phyloP scores from a whole-genome alignment of 2,329 filamentous ascomycete species.

The Hyphodiscus sp. region DNA sequence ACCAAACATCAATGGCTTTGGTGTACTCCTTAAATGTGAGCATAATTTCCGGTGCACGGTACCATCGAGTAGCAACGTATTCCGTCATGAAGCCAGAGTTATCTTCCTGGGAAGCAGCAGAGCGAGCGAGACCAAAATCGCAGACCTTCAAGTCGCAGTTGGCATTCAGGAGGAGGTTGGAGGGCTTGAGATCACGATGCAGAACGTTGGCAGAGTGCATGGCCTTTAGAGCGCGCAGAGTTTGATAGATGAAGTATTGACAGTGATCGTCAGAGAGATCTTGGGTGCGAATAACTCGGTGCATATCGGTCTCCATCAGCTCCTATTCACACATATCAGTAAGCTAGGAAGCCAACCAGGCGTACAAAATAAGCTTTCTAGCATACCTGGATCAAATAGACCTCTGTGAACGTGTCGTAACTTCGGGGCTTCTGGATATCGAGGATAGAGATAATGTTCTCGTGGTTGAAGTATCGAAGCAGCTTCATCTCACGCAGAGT shows the following conservation, averaged over 20 bases:
- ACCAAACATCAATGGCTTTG: slow-evolving; percentile 99
- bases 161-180: slow-evolving; percentile 92
- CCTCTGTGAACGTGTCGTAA: slow-evolving; percentile 94
- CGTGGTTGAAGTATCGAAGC: slow-evolving; percentile 97
- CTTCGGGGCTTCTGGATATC: slow-evolving; percentile 97
- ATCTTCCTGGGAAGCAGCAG: slow-evolving; percentile 93
- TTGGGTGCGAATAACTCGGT: slow-evolving; percentile 92
- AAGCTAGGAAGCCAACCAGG: background rate
- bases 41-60: slow-evolving; percentile 98
- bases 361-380: background rate
- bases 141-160: slow-evolving; percentile 99
- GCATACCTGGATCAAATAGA: slow-evolving; percentile 92
- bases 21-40: slow-evolving; percentile 99
- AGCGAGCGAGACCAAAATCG: slow-evolving; percentile 93
- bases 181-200: slow-evolving; percentile 95
- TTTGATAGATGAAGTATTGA: slow-evolving; percentile 99
- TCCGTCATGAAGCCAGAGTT: slow-evolving; percentile 99
- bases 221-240: slow-evolving; percentile 90
- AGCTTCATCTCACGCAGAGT: slow-evolving; percentile 99
- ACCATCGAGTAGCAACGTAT: slow-evolving; percentile 99
- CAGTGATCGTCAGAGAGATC: slow-evolving; percentile 98
- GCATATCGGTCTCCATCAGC: slow-evolving; percentile 99
- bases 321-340: slow-evolving; percentile 48
- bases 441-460: slow-evolving; percentile 99
- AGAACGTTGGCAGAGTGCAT: slow-evolving; percentile 99